Base-by-base conservation (phyloP, 2,329 filamentous ascomycete species). In the Raffaelea arxii region DNA sequence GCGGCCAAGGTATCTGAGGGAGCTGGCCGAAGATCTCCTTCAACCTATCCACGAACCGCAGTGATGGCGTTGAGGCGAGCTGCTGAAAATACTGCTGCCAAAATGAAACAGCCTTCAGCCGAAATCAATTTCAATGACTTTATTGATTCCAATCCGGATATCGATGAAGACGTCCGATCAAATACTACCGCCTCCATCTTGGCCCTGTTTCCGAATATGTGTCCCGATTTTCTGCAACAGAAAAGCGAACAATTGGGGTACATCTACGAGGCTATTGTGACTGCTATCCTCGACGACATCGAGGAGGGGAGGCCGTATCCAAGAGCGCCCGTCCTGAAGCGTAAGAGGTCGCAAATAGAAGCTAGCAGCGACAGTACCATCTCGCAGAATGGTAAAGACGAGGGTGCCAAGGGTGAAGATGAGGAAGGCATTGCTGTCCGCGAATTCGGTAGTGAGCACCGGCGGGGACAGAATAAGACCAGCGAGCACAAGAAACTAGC, bases 131-230 rank as follows among this genome's bases (percentile, higher is more conserved):
- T 23, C 21, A 7, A 24, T 6, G 23, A 25, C 7, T 14, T 22
- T 42, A 24, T 27, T 11, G 38, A 41, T 4, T 22, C 23, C 3
- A 36, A 23, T 6, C 32, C 32, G 1, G 19, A 25, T 1, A 10
- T 43, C 16, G 46, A 46, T 12, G 21, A 53, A 14, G 38, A 50
- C 3, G 18, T 38, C 18, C 38, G 40, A 21, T 25, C 25, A 62
- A 47, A 49, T 6, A 68, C 62, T 52, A 58, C 55, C 25, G 50
- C 57, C 16, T 46, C 51, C 4, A 55, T 68, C 14, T 51, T 62
- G 9, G 40, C 47, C 4, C 41, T 72, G 9, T 72, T 75, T 48
- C 68, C 70, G 0, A 65, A 74, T 36, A 69, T 75, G 2, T 72
- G 67, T 48, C 60, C 55, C 1, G 49, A 62, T 0, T 68, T 65